phyloP scores from a whole-genome alignment of 352 stramenopile genomes.

The Pythium folliculosum region DNA sequence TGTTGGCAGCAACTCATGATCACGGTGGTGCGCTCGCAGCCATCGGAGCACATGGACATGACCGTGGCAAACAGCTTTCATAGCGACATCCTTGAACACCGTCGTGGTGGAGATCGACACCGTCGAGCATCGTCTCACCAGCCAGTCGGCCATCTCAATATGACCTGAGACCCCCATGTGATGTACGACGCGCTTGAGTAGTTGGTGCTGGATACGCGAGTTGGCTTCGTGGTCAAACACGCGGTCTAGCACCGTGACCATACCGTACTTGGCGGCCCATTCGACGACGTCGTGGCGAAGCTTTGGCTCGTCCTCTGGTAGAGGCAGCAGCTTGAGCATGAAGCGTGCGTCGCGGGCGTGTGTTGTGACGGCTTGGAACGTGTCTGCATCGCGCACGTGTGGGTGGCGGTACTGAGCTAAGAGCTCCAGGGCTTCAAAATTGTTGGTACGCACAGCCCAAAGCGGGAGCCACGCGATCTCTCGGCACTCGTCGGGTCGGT shows the following conservation, averaged over 20 bases:
- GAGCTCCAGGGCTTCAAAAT: neutral
- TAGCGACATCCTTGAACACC: too few species aligned
- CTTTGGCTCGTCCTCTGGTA: neutral
- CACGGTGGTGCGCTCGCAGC: neutral
- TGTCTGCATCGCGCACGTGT: neutral
- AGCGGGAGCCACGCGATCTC: neutral
- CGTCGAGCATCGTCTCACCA: too few species aligned
- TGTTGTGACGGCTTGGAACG: neutral
- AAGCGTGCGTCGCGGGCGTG: neutral
- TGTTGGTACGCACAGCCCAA: neutral
- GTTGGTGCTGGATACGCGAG: neutral
- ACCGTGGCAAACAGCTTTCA: too few species aligned
- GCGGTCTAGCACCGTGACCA: neutral
- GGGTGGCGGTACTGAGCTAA: neutral
- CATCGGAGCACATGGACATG: neutral
- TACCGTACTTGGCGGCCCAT: neutral
- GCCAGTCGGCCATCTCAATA: neutral
- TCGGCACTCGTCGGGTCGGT: neutral
- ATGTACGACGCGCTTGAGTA: neutral
- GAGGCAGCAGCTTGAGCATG: conserved; percentile 2
- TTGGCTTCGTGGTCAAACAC: neutral
- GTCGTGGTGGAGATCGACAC: too few species aligned
- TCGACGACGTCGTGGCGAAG: neutral
- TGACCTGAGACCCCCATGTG: neutral
- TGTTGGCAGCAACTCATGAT: neutral